Conservation (phyloP, 2,329 filamentous ascomycete species). For the Leptographium procerum region DNA sequence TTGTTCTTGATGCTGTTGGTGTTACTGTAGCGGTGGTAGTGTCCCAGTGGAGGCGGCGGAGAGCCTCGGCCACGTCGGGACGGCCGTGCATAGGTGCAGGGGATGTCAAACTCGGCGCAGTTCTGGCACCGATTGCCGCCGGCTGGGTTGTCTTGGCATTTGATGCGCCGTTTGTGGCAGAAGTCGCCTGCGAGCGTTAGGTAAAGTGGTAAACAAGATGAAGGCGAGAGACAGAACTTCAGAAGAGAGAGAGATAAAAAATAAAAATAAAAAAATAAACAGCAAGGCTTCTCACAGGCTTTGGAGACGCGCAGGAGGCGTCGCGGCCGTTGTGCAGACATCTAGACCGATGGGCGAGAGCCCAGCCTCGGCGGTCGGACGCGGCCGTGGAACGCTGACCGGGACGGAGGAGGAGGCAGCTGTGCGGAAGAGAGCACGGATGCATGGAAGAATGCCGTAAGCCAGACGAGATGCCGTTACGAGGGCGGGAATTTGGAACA, state of each 20-base stretch:
- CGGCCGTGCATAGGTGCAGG: conserved; percentile 14
- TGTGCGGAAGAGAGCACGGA: too few species aligned
- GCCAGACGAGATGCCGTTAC: too few species aligned
- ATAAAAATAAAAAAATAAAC: not conserved
- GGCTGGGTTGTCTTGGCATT: conserved; percentile 11
- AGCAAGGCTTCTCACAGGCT: conserved; percentile 1
- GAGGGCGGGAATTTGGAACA: too few species aligned
- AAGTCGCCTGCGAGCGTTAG: conserved; percentile 9
- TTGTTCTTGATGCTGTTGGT: not conserved
- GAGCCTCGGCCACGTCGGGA: conserved; percentile 11
- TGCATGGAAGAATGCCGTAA: too few species aligned
- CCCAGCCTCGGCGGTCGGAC: not conserved
- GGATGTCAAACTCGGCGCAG: conserved; percentile 14
- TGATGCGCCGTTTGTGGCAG: conserved; percentile 15
- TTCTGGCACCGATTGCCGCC: conserved; percentile 12
- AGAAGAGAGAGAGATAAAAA: not conserved
- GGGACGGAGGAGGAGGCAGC: too few species aligned
- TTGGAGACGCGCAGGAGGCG: conserved; percentile 11
- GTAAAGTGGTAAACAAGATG: not conserved
- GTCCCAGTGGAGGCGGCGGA: conserved; percentile 3
- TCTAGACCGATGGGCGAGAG: not conserved
- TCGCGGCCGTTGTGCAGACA: conserved; percentile 5
- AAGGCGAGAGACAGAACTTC: not conserved
- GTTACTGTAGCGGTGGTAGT: not conserved
- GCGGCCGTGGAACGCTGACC: too few species aligned